Percentiles rank a stretch among this genome's conserved stretches.
Conservation (phyloP, 768 basidiomycete species). For the Auriscalpium microsporum region DNA sequence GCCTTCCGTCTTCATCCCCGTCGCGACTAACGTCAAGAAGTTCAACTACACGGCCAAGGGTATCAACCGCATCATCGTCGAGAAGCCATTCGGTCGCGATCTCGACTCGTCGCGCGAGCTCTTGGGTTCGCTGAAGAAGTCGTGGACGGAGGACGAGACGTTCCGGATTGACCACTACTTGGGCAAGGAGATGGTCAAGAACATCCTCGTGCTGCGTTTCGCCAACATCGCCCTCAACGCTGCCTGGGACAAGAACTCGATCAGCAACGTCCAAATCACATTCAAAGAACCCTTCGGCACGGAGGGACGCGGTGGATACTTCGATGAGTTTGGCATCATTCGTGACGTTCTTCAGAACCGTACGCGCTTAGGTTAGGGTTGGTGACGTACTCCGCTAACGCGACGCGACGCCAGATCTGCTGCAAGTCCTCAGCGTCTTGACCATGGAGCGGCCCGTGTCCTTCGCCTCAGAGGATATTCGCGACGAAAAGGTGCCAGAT, state of each 20-base stretch:
- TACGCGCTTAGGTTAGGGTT: constrained; percentile 35
- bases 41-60: constrained; percentile 69
- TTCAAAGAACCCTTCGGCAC: constrained; percentile 99
- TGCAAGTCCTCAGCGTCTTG: constrained; percentile 90
- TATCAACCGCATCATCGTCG: constrained; percentile 88
- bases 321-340: constrained; percentile 99
- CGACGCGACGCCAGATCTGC: constrained; percentile 51
- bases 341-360: constrained; percentile 97
- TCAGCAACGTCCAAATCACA: constrained; percentile 96
- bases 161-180: constrained; percentile 99
- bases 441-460: constrained; percentile 99
- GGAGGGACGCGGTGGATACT: constrained; percentile 99
- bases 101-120: constrained; percentile 76
- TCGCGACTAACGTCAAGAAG: constrained; percentile 74
- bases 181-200: constrained; percentile 99
- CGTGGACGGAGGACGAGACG: constrained; percentile 95
- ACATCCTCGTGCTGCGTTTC: constrained; percentile 90
- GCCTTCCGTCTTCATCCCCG: constrained; percentile 91
- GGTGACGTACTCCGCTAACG: background rate
- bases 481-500: constrained; percentile 86
- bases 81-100: constrained; percentile 98
- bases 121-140: constrained; percentile 67
- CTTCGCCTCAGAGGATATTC: constrained; percentile 94
- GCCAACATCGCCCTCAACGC: constrained; percentile 87
- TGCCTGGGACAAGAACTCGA: constrained; percentile 91